Conservation (phyloP, 495 filamentous ascomycete species). For the Aspergillus bertholletiae region DNA sequence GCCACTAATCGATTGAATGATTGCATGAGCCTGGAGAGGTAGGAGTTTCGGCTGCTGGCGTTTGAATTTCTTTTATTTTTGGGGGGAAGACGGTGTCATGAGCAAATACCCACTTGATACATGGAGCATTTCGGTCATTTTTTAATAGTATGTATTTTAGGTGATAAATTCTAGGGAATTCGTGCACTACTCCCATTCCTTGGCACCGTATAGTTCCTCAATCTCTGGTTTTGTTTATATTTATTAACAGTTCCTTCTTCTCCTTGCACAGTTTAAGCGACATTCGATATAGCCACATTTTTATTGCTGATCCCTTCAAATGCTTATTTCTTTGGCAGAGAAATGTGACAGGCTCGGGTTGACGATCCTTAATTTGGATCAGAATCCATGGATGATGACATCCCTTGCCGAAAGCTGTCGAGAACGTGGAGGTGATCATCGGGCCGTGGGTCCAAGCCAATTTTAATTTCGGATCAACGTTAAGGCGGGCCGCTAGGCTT, state of each 20-base stretch:
- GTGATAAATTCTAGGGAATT: not conserved
- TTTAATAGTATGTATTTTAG: constrained; percentile 5
- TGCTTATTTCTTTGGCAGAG: not conserved
- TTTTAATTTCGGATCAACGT: constrained; percentile 24
- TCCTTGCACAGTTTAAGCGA: too few species aligned
- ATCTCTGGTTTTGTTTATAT: too few species aligned
- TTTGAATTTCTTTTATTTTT: constrained; percentile 6
- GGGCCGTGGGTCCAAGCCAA: not conserved
- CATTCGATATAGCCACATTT: too few species aligned
- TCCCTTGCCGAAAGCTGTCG: constrained; percentile 2
- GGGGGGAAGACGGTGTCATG: constrained; percentile 9
- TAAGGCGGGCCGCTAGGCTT: constrained; percentile 13
- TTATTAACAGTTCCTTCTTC: too few species aligned
- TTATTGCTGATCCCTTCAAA: not conserved
- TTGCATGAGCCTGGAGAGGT: not conserved
- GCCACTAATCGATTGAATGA: constrained; percentile 22
- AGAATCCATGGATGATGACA: not conserved
- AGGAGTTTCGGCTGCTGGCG: constrained; percentile 9
- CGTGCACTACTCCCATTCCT: not conserved
- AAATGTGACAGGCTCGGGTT: not conserved
- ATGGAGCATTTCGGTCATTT: constrained; percentile 13
- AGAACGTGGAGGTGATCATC: constrained; percentile 6
- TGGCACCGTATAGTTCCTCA: not conserved
- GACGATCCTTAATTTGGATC: not conserved
- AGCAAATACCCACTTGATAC: constrained; percentile 19